Base-by-base conservation (phyloP, 345 rosid genomes). In the Triadica sebifera region DNA sequence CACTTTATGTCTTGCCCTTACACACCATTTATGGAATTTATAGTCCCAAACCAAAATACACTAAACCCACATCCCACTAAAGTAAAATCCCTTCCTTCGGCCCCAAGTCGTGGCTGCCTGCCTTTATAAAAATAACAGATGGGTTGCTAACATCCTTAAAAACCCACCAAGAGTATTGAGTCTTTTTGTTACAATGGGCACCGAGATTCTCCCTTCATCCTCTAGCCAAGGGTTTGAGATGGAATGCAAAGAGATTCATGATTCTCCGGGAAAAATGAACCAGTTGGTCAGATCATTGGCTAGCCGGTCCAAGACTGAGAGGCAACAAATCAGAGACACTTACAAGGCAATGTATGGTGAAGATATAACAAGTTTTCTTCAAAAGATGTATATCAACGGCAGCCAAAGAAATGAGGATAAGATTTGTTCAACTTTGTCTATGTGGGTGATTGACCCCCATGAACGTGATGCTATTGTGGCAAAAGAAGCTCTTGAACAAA, bases 391-490 rank as follows among this genome's bases (percentile, higher is more conserved):
- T 24, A 73, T 20, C 51, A 3, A 72, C 52, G 79, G 67, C 2
- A 45, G 34, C 34, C 34, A 29, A 29, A 29, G 34, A 29, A 29
- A 29, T 29, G 34, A 29, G 34, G 34, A 77, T 0, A 81, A 75
- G 73, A 39, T 49, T 12, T 69, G 74, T 29, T 50, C 59, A 37
- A 86, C 82, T n/a, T 69, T 88, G 81, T 83, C 76, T 5, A 29
- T 84, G 65, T 81, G 88, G 81, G 76, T 86, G 84, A 66, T 85
- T 3, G 84, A 86, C 46, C 76, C 91, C 4, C 84, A 84, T 60
- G 90, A 85, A 60, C 83, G 91, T 7, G 95, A 90, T 65, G 88
- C 93, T 4, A 39, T 65, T 22, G 73, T 86, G 67, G 89, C 84
- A 37, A 69, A 83, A 62, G 83, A 86, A 72, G 93, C 95, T 19